A percentile compares a stretch with the other conserved stretches of the same genome.
phyloP scores from a whole-genome alignment of 2,329 filamentous ascomycete species.

The Tolypocladium inflatum region DNA sequence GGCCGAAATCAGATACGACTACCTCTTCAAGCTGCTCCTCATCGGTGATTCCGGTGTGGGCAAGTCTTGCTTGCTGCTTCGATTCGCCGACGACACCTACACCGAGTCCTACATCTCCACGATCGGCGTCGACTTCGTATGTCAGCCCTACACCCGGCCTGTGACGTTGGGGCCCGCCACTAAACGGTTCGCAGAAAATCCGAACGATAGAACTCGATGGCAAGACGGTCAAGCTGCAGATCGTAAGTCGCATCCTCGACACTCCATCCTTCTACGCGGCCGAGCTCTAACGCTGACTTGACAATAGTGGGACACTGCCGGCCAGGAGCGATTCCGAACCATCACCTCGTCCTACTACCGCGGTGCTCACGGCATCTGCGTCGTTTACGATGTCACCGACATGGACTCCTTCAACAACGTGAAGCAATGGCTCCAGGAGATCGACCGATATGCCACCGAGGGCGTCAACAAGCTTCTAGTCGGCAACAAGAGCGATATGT shows the following conservation, averaged over 20 bases:
- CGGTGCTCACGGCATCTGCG: slow-evolving; percentile 97
- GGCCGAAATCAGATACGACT: slow-evolving; percentile 75
- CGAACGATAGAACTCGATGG: slow-evolving; percentile 98
- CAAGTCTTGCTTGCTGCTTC: slow-evolving; percentile 97
- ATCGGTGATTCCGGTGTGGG: slow-evolving; percentile 99
- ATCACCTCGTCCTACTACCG: slow-evolving; percentile 99
- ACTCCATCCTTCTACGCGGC: neutral
- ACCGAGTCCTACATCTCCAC: slow-evolving; percentile 99
- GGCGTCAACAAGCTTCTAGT: slow-evolving; percentile 99
- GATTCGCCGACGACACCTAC: slow-evolving; percentile 98
- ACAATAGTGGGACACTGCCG: slow-evolving; percentile 91
- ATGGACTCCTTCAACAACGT: slow-evolving; percentile 99
- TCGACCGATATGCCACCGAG: slow-evolving; percentile 97
- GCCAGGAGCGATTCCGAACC: slow-evolving; percentile 98
- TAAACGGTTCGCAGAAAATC: slow-evolving; percentile 67
- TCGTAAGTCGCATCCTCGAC: slow-evolving; percentile 51
- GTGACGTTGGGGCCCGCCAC: neutral
- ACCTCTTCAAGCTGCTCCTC: slow-evolving; percentile 99
- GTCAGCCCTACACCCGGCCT: slow-evolving; percentile 25
- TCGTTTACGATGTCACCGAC: slow-evolving; percentile 99
- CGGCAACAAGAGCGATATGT: slow-evolving; percentile 99
- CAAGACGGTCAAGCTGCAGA: slow-evolving; percentile 99
- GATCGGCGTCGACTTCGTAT: slow-evolving; percentile 97
- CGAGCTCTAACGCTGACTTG: neutral
- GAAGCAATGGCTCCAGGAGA: slow-evolving; percentile 99